These are phyloP conservation scores for Wickerhamiella galacta DNA, from an alignment of 805 yeast genomes.

Conservation along the genomic window DNA sequence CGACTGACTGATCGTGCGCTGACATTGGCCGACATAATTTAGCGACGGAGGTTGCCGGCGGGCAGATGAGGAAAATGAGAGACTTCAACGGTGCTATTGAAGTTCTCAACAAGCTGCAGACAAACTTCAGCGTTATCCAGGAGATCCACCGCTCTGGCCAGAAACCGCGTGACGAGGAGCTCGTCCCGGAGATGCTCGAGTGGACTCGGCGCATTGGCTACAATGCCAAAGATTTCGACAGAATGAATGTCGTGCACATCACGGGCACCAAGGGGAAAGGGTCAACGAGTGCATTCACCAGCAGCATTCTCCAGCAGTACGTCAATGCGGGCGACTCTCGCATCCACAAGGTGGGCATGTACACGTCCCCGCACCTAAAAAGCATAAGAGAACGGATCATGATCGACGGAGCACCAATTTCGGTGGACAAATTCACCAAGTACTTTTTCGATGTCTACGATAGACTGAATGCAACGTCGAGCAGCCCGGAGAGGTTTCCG, in stretches of 20 bases:
- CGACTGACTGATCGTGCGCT: too few species aligned
- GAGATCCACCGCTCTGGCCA: constrained; percentile 58
- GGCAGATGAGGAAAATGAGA: neutral
- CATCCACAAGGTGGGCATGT: constrained; percentile 59
- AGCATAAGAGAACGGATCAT: constrained; percentile 83
- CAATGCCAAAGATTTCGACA: constrained; percentile 47
- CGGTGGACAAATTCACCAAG: constrained; percentile 62
- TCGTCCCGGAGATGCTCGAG: constrained; percentile 74
- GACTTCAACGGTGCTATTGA: constrained; percentile 54
- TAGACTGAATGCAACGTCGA: constrained; percentile 38
- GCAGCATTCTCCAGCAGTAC: constrained; percentile 61
- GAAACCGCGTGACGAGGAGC: constrained; percentile 37
- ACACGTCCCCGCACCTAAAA: constrained; percentile 89
- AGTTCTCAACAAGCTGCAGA: constrained; percentile 73
- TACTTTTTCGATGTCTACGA: constrained; percentile 96
- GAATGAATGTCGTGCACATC: constrained; percentile 67
- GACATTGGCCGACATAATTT: too few species aligned
- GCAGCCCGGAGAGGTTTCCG: constrained; percentile 46
- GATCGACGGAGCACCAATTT: constrained; percentile 72
- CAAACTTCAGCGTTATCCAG: constrained; percentile 80
- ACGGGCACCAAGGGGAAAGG: constrained; percentile 99
- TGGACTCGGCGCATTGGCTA: constrained; percentile 63
- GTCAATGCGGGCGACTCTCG: constrained; percentile 13
- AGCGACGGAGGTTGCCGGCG: too few species aligned
- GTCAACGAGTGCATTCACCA: constrained; percentile 88